Percentiles rank a stretch among this genome's conserved stretches.
phyloP scores from a whole-genome alignment of 345 rosid species.

The Gossypium ekmanianum region DNA sequence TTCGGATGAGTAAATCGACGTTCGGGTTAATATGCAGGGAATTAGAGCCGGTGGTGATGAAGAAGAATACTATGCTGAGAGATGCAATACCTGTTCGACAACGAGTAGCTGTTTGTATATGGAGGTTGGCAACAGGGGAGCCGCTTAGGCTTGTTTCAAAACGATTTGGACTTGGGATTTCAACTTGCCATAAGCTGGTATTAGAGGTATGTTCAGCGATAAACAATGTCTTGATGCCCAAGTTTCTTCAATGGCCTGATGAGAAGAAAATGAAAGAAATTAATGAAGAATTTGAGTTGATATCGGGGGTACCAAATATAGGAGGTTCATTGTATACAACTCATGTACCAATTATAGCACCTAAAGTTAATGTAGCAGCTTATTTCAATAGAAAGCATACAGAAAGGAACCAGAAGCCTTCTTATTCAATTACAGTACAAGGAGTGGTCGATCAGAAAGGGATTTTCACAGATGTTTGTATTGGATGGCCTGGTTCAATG shows the following conservation, averaged over 20 bases:
- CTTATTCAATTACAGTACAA: slow-evolving; percentile 49
- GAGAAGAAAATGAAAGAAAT: slow-evolving; percentile 21
- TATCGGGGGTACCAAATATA: slow-evolving; percentile 37
- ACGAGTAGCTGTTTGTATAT: slow-evolving; percentile 65
- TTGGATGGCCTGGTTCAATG: slow-evolving; percentile 38
- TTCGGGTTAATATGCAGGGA: slow-evolving; percentile 70
- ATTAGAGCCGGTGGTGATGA: slow-evolving; percentile 61
- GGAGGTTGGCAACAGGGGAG: slow-evolving; percentile 61
- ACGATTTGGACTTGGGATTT: slow-evolving; percentile 49
- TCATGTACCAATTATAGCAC: slow-evolving; percentile 50
- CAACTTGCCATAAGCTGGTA: slow-evolving; percentile 51
- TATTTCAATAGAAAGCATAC: slow-evolving; percentile 55
- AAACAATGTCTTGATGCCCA: slow-evolving; percentile 50
- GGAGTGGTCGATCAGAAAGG: slow-evolving; percentile 49
- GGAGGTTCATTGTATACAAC: slow-evolving; percentile 52
- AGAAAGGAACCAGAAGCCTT: slow-evolving; percentile 50
- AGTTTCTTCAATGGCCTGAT: slow-evolving; percentile 50
- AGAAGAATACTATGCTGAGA: slow-evolving; percentile 71
- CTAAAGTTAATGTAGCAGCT: slow-evolving; percentile 47
- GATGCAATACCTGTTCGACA: slow-evolving; percentile 67
- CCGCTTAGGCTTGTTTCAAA: slow-evolving; percentile 50
- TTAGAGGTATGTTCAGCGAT: slow-evolving; percentile 58
- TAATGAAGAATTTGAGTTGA: slow-evolving; percentile 26
- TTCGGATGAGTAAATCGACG: slow-evolving; percentile 78
- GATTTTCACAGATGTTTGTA: slow-evolving; percentile 49